Base-by-base conservation (phyloP, 768 basidiomycete species). In the Coprinopsis strossmayeri region DNA sequence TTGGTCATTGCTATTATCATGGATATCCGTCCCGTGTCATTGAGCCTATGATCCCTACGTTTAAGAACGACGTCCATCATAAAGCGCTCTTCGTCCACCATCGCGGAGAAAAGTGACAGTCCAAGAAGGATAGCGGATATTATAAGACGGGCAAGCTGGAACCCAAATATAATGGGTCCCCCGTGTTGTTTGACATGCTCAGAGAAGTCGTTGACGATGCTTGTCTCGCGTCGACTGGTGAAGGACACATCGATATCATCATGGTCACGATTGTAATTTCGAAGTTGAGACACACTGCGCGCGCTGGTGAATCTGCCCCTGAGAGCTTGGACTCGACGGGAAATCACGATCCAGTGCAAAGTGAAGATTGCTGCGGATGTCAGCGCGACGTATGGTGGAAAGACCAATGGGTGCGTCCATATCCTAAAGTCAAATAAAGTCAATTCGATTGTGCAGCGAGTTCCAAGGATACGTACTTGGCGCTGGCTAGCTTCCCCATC, bases 101-200 rank as follows among this genome's bases (percentile, higher is more conserved):
- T 53, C 32, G 76, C 57, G 20, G 72, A 67, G 1, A 70, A 69
- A 42, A 77, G 61, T 5, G 76, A 77, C 15, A 84, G 58, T 3
- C 63, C 72, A 20, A 84, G 64, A n/a, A 84, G 67, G 2, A 65
- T 60, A 24, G 73, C 60, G 42, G 71, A 70, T 25, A 69, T 69
- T 2, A 75, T 46, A 3, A 79, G 61, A 20, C 82, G 69, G 1
- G 65, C 53, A 25, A 78, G 44, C 53, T 74, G 76, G 61, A 71
- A 73, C 11, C 58, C 57, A 59, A 78, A 80, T 20, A 78, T 72
- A 12, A 61, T 60, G 3, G 58, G 52, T 7, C 80, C 81, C 2
- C 78, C 76, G 45, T 74, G 71, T 11, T 60, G 54, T 12, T 57
- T 45, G 25, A 79, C 59, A 54, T 77, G 76, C 20, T 51, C 50